These are phyloP conservation scores for Exobasidium rhododendri DNA, from an alignment of 1,284 basidiomycete species.

Conservation along the genomic window DNA sequence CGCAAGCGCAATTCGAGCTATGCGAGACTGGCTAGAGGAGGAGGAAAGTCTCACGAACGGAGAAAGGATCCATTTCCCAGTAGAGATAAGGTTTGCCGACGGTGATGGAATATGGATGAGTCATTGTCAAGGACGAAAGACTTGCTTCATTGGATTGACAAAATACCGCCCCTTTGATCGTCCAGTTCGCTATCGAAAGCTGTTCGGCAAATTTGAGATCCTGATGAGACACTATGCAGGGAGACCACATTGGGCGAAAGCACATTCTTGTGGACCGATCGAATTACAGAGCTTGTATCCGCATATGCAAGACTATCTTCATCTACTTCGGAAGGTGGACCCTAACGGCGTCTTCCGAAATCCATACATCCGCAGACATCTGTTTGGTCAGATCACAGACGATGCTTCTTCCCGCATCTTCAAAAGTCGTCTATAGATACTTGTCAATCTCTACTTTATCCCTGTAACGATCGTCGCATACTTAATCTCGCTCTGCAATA, in stretches of 20 bases:
- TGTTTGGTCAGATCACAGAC: slow-evolving; percentile 57
- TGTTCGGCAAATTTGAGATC: slow-evolving; percentile 76
- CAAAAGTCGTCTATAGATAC: slow-evolving; percentile 26
- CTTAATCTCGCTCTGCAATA: no score
- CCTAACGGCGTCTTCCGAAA: slow-evolving; percentile 71
- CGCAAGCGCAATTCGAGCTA: slow-evolving; percentile 67
- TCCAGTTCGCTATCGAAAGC: slow-evolving; percentile 76
- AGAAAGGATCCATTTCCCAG: slow-evolving; percentile 81
- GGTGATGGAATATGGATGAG: slow-evolving; percentile 91
- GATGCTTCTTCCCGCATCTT: slow-evolving; percentile 29
- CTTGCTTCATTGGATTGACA: slow-evolving; percentile 92
- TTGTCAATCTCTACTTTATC: background rate
- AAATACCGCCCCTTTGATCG: slow-evolving; percentile 93
- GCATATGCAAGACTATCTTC: slow-evolving; percentile 74
- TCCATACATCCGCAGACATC: slow-evolving; percentile 60
- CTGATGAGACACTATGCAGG: slow-evolving; percentile 73
- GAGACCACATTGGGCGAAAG: slow-evolving; percentile 95
- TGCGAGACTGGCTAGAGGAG: slow-evolving; percentile 69
- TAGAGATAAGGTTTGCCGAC: slow-evolving; percentile 87
- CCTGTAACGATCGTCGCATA: no score
- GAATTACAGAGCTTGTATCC: slow-evolving; percentile 73
- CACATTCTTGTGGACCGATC: slow-evolving; percentile 72
- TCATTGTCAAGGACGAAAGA: slow-evolving; percentile 74
- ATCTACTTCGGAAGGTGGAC: slow-evolving; percentile 71
- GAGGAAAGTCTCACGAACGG: slow-evolving; percentile 70